Base-by-base conservation (phyloP, 116 monocot genomes). In the Zostera marina region DNA sequence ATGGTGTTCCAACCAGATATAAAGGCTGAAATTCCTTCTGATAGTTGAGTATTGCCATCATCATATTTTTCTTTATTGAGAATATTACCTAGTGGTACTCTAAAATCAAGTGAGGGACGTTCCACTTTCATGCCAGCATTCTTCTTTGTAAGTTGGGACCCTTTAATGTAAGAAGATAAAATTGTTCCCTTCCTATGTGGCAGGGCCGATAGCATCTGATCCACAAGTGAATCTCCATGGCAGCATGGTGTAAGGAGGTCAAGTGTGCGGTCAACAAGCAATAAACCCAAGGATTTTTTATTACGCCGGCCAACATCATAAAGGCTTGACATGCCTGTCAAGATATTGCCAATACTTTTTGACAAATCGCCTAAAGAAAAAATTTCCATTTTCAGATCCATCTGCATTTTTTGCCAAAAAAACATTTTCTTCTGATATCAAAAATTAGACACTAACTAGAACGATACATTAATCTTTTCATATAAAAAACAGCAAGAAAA, bases 321-420 rank as follows among this genome's bases (percentile, higher is more conserved):
- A 47, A 99, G 79, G 63, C 99, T 87, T 20, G 91, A 91, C 99
- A 99, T 99, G 63, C 91, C 83, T 53, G 80, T 91, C 75, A 99
- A 72, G 54, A 87, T 86, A 62, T 87, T 91, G 52, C 99, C 99
- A 60, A 99, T 75, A 62, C 52, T 63, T 71, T 76, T 91, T 47
- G 99, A 86, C 22, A 81, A 69, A 68, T 81, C 91, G 41, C 99
- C 99, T 32, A 99, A 54, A 55, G 99, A 91, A 69, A 91, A 99
- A 70, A 91, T 87, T 64, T 99, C 99, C 69, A 99, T 48, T 79
- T 91, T 99, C 66, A 99, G 59, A 76, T 99, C 99, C 87, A 99
- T 76, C 98, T 98, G 38, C 60, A 68, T 41, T 70, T 56, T 73
- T 72, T 42, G n/a, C 10, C 23, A 61, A 7, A 43, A 44, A 44